Percentiles rank a stretch among this genome's conserved stretches.
Conservation (phyloP, 257 asterid genomes). For the Solanum chiquidenum region DNA sequence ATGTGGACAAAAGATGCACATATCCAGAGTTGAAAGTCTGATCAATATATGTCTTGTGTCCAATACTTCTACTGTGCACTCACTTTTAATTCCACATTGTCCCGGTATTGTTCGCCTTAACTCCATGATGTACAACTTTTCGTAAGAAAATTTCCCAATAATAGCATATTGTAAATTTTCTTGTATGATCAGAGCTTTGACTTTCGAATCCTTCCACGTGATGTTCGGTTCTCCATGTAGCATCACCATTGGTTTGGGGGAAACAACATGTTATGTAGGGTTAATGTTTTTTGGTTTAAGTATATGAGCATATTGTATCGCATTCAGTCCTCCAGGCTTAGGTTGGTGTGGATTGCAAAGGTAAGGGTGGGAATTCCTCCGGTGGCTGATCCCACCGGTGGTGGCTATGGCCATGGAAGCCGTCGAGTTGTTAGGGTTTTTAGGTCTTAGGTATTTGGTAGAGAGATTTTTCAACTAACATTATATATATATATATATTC, state of each 20-base stretch:
- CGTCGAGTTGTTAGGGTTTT: no score
- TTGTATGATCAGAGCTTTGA: not conserved
- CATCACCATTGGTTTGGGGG: not conserved
- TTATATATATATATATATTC: no score
- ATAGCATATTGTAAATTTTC: not conserved
- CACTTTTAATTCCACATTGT: not conserved
- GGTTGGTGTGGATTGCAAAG: not conserved
- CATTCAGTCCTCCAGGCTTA: not conserved
- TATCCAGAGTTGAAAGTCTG: no score
- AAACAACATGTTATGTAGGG: not conserved
- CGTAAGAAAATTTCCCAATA: no score
- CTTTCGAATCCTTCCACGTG: not conserved
- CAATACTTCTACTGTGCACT: not conserved
- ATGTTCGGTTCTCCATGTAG: not conserved
- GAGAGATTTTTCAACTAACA: no score
- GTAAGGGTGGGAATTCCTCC: not conserved
- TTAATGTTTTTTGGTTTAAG: not conserved
- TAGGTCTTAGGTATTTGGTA: no score
- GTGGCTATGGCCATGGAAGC: not conserved
- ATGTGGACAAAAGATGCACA: not conserved
- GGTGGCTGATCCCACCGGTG: not conserved
- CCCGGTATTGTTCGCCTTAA: not conserved
- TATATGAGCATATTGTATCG: not conserved
- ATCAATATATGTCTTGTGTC: not conserved
- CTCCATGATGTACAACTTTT: not conserved